Evolutionary conservation across 108 stramenopile species (phyloP).

Genomic region (Cyclostephanos tholiformis): DNA sequence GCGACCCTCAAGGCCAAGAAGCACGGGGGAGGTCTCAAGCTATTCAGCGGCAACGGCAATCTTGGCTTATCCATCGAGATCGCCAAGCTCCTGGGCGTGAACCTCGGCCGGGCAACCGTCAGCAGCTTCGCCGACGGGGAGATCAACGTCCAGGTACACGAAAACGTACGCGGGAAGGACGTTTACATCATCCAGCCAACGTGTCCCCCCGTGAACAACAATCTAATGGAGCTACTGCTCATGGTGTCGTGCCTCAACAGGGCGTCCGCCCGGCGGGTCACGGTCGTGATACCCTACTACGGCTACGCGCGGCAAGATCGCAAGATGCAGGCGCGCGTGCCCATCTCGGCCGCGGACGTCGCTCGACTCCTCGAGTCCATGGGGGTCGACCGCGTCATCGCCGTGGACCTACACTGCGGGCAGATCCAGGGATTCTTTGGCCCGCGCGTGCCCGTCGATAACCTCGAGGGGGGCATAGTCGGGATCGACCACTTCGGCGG

Average conservation of each 20-base stretch:
- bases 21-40: slow-evolving; percentile 88
- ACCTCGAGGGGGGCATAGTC: slow-evolving; percentile 97
- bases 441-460: slow-evolving; percentile 99
- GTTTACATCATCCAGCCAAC: slow-evolving; percentile 98
- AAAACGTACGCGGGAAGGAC: slow-evolving; percentile 98
- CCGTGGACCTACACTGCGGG: slow-evolving; percentile 99
- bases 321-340: slow-evolving; percentile 99
- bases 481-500: slow-evolving; percentile 98
- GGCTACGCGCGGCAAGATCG: slow-evolving; percentile 99
- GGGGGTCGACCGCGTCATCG: slow-evolving; percentile 99
- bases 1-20: slow-evolving; percentile 82
- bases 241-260: slow-evolving; percentile 97
- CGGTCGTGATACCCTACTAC: slow-evolving; percentile 98
- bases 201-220: slow-evolving; percentile 98
- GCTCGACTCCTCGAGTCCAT: slow-evolving; percentile 99
- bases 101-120: slow-evolving; percentile 96
- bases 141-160: slow-evolving; percentile 97
- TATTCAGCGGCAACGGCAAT: slow-evolving; percentile 99
- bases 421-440: slow-evolving; percentile 99
- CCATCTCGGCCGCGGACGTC: slow-evolving; percentile 99
- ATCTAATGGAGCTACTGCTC: slow-evolving; percentile 95
- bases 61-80: slow-evolving; percentile 93
- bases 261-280: slow-evolving; percentile 94
- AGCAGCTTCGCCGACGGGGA: slow-evolving; percentile 97
- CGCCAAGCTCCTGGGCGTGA: slow-evolving; percentile 92